Conservation (phyloP, 805 yeast genomes). For the Saccharomycodes ludwigii region DNA sequence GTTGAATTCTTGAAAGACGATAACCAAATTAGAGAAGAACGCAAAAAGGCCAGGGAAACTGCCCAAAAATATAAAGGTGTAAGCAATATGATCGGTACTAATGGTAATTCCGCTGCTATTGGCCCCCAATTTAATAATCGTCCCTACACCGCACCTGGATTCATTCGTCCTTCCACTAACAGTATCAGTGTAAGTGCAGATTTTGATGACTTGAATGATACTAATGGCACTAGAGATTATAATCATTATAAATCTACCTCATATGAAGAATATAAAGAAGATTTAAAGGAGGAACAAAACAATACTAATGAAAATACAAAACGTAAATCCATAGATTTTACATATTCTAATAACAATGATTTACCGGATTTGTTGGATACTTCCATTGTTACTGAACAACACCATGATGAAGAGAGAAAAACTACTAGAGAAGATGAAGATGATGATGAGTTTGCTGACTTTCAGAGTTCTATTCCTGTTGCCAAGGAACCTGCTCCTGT, state of each 20-base stretch:
- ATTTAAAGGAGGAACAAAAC: too few relatives aligned
- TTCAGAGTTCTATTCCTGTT: slow-evolving; percentile 54
- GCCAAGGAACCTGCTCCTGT: slow-evolving; percentile 12
- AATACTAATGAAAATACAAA: too few relatives aligned
- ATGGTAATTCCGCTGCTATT: slow-evolving; percentile 21
- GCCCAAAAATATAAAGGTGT: slow-evolving; percentile 76
- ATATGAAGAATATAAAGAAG: slow-evolving; percentile 18
- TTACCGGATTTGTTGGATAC: slow-evolving; percentile 3
- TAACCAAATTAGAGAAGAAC: slow-evolving; percentile 60
- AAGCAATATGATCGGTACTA: slow-evolving; percentile 49
- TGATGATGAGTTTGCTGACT: slow-evolving; percentile 73
- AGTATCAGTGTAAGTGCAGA: slow-evolving; percentile 26
- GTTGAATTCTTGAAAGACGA: slow-evolving; percentile 66
- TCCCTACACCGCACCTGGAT: slow-evolving; percentile 7
- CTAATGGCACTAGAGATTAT: slow-evolving; percentile 39
- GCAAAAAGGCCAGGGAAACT: slow-evolving; percentile 83
- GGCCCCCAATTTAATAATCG: slow-evolving; percentile 14
- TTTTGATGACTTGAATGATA: slow-evolving; percentile 50
- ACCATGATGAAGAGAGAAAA: slow-evolving; percentile 9
- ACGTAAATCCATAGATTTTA: slow-evolving; percentile 4
- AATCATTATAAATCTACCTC: slow-evolving; percentile 18
- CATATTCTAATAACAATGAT: slow-evolving; percentile 8
- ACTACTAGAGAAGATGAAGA: slow-evolving; percentile 36
- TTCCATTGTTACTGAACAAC: neutral
- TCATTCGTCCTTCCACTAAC: slow-evolving; percentile 9